Base-by-base conservation (phyloP, 768 basidiomycete genomes). In the Floccularia luteovirens region DNA sequence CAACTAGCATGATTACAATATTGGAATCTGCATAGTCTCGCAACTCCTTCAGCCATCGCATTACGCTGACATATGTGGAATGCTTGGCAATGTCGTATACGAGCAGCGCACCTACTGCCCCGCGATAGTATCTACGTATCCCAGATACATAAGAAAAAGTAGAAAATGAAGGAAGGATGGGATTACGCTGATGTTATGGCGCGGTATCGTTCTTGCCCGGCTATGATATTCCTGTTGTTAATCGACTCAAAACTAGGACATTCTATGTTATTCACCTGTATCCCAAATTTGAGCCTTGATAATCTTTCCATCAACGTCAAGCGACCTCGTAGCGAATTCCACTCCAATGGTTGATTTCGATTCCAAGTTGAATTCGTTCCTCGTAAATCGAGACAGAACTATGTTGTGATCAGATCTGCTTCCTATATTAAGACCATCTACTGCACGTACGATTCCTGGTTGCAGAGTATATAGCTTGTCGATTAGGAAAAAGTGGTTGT, bases 261-360 rank as follows among this genome's bases (percentile, higher is more conserved):
- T 8, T 8, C 10, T 28, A 28, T 28, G 27, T 28, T 8, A 62
- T 85, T 52, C 50, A 90, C 90, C 91, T 50, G 94, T 99, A 64
- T 99, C 96, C 94, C 94, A 99, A 53, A 99, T 87, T 65, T 98
- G 94, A 17, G 93, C 93, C 64, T 98, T 98, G 51, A 99, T 77
- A 2, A 82, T 92, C 80, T 98, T 98, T 28, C 80, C 79, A 58
- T 98, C 93, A n/a, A 98, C 89, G 50, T 75, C 86, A 60, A 91
- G 89, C 13, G 89, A 88, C 55, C 94, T 79, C 30, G 94, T 97
- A 3, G 94, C 96, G 54, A 99, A 99, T 64, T 98, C 94, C 52
- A 99, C 94, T 39, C 96, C 94, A 61, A 99, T 98, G 19, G 96
- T 99, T 45, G 94, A 97, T 71, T 98, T 97, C 31, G 92, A 91